Percentiles rank a stretch among this genome's conserved stretches.
Conservation (phyloP, 768 basidiomycete genomes). For the Tylopilus felleus region DNA sequence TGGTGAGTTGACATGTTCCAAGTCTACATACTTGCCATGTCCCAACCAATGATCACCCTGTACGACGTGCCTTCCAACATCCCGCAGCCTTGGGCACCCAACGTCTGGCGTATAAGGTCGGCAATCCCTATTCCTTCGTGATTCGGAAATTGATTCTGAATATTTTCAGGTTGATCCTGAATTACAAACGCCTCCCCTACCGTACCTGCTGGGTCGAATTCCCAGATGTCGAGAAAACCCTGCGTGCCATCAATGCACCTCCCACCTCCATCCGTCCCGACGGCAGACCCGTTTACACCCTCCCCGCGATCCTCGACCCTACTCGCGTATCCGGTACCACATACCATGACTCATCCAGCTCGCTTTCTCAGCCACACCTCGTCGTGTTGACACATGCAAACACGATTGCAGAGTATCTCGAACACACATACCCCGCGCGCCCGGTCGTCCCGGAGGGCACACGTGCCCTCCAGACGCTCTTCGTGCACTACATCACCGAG, state of each 20-base stretch:
- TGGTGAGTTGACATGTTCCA: background rate
- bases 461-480: slow-evolving; percentile 62
- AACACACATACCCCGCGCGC: slow-evolving; percentile 62
- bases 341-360: background rate
- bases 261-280: slow-evolving; percentile 53
- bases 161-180: slow-evolving; percentile 61
- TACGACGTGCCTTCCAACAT: slow-evolving; percentile 64
- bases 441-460: slow-evolving; percentile 71
- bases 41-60: slow-evolving; percentile 53
- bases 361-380: slow-evolving; percentile 40
- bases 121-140: slow-evolving; percentile 3
- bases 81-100: slow-evolving; percentile 73
- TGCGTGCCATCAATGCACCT: slow-evolving; percentile 57
- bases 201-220: slow-evolving; percentile 70
- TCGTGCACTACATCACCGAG: slow-evolving; percentile 68
- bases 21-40: slow-evolving; percentile 26
- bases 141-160: background rate
- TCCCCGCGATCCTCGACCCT: slow-evolving; percentile 68
- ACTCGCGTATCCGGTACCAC: slow-evolving; percentile 11
- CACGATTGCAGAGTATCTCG: slow-evolving; percentile 70
- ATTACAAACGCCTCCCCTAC: slow-evolving; percentile 70
- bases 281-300: slow-evolving; percentile 60
- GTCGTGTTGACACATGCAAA: slow-evolving; percentile 57
- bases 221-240: slow-evolving; percentile 59
- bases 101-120: slow-evolving; percentile 69